Base-by-base conservation (phyloP, 306 rosid genomes). In the Ammopiptanthus mongolicus region DNA sequence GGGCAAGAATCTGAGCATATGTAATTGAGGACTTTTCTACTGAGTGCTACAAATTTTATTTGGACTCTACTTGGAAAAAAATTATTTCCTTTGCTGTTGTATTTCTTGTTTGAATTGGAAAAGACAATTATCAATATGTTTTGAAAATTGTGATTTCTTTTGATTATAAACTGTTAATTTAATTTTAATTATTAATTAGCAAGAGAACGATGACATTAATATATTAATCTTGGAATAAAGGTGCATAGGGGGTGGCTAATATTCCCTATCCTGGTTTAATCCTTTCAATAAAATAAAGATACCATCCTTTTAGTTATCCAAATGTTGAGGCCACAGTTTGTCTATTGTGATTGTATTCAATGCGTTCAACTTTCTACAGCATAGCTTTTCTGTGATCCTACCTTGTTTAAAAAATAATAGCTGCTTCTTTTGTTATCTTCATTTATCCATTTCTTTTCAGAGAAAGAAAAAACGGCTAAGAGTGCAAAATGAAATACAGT, bases 81-180 rank as follows among this genome's bases (percentile, higher is more conserved):
- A 7, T 3, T n/a, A 9, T 6, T n/a, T 52, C n/a, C 51, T 69
- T 69, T 65, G 8, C 64, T 71, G 52, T 81, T 69, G 15, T 18
- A 33, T 33, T 28, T 48, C 0, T 75, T 81, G 81, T 81, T 75
- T 81, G 51, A 64, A 57, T 21, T 18, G 58, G 36, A 65, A 76
- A 70, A 36, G 66, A 76, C 75, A 70, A 65, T 48, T 7, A n/a
- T 34, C 33, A 53, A 44, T 13, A 13, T 41, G 37, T 50, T 59
- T 74, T 21, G 22, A 34, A 14, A 23, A 5, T 31, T 63, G 69
- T 52, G 75, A 78, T 69, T 67, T 36, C 53, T 34, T 53, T 22
- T 52, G 28, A 63, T 71, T 21, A 23, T 55, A 70, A 66, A 28
- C 74, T 17, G 69, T 23, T 75, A 15, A 21, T 55, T 31, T 46